Percentiles rank a stretch among this genome's conserved stretches.
These are phyloP conservation scores for Apophysomyces trapeziformis DNA, from an alignment of 371 early-diverging fungal species.

Conservation along the genomic window DNA sequence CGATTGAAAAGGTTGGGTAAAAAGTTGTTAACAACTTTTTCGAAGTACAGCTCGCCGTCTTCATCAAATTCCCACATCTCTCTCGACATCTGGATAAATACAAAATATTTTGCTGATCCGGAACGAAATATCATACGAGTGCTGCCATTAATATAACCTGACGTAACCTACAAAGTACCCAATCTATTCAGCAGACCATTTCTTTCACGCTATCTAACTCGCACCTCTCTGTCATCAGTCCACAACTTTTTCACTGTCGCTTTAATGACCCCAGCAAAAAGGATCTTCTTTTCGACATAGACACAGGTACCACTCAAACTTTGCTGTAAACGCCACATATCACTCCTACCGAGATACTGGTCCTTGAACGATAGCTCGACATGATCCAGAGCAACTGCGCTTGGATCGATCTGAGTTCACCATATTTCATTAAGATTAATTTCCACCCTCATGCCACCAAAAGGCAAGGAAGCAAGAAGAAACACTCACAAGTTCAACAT, in stretches of 20 bases:
- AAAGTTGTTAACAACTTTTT: slow-evolving; percentile 89
- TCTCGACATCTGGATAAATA: slow-evolving; percentile 93
- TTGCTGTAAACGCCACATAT: slow-evolving; percentile 92
- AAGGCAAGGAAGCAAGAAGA: slow-evolving; percentile 12
- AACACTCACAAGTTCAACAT: slow-evolving; percentile 64
- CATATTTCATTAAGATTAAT: slow-evolving; percentile 29
- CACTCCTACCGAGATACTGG: slow-evolving; percentile 91
- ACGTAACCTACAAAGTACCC: slow-evolving; percentile 26
- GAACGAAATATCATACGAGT: slow-evolving; percentile 93
- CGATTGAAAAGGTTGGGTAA: slow-evolving; percentile 86
- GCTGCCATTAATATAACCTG: slow-evolving; percentile 77
- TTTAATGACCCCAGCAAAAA: slow-evolving; percentile 75
- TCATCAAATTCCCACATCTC: slow-evolving; percentile 98
- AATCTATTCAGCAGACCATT: neutral
- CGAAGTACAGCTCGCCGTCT: slow-evolving; percentile 92
- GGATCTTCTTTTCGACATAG: slow-evolving; percentile 79
- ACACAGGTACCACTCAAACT: slow-evolving; percentile 73
- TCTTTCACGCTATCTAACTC: slow-evolving; percentile 15
- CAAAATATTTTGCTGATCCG: slow-evolving; percentile 90
- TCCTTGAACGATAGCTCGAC: slow-evolving; percentile 89
- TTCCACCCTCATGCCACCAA: neutral
- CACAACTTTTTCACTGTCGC: slow-evolving; percentile 87
- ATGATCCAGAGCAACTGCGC: slow-evolving; percentile 72
- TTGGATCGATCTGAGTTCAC: slow-evolving; percentile 64
- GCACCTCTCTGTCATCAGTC: slow-evolving; percentile 61